Conservation (phyloP, 2,329 filamentous ascomycete genomes). For the Fusarium gaditjirri region DNA sequence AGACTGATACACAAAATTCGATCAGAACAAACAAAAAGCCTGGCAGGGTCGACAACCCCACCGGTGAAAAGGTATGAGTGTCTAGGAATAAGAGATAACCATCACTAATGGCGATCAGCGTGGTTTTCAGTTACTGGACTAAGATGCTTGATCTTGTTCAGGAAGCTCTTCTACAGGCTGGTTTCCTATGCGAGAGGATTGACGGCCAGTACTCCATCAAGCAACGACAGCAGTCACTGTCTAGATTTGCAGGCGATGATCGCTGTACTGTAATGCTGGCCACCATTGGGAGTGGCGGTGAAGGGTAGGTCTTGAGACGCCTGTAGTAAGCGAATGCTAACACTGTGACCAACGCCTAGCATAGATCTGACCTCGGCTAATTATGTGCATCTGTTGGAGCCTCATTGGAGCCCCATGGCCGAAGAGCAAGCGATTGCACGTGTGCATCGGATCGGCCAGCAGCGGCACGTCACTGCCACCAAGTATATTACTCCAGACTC, state of each 20-base stretch:
- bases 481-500: background rate
- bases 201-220: constrained; percentile 39
- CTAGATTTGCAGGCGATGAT: constrained; percentile 22
- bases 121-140: constrained; percentile 15
- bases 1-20: background rate
- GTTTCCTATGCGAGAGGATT: constrained; percentile 38
- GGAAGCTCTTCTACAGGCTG: constrained; percentile 5
- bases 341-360: accelerated
- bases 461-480: accelerated
- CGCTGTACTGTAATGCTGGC: constrained; percentile 45
- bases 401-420: background rate
- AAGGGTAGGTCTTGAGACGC: constrained; percentile 36
- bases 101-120: accelerated
- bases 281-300: constrained; percentile 46
- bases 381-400: background rate
- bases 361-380: background rate
- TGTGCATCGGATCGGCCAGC: background rate
- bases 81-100: background rate
- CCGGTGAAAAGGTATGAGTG: background rate
- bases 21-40: background rate
- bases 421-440: constrained; percentile 5
- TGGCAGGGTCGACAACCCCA: accelerated
- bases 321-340: accelerated
- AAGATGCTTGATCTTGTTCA: constrained; percentile 46
- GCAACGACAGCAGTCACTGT: constrained; percentile 12